Conservation (phyloP, 192 early-diverging fungal genomes). For the Coemansia sp. region DNA sequence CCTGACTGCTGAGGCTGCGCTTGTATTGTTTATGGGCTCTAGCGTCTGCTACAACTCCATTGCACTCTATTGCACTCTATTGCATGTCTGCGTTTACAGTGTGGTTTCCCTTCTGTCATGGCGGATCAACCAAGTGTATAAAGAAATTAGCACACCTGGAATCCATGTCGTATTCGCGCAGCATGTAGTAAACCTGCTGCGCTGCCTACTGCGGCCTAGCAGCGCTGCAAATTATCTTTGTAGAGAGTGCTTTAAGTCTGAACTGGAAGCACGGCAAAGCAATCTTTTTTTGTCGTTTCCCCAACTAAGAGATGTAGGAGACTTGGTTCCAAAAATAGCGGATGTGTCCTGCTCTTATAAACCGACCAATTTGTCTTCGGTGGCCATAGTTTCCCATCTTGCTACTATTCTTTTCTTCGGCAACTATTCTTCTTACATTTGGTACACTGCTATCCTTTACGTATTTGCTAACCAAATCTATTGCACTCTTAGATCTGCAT, state of each 20-base stretch:
- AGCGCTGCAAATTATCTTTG: constrained; percentile 3
- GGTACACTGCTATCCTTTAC: neutral
- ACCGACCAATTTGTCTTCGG: neutral
- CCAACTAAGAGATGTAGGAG: neutral
- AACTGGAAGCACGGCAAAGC: neutral
- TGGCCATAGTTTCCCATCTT: neutral
- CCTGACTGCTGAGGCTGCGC: neutral
- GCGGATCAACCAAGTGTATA: neutral
- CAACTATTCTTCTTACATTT: constrained; percentile 6
- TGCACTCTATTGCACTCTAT: neutral
- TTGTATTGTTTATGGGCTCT: neutral
- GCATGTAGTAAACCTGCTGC: neutral
- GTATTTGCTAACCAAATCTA: neutral
- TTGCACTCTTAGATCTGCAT: neutral
- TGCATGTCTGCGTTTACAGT: neutral
- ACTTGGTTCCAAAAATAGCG: constrained; percentile 2
- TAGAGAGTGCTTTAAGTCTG: neutral
- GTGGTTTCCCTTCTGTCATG: neutral
- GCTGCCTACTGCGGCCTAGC: neutral
- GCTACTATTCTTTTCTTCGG: neutral
- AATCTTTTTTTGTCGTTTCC: neutral
- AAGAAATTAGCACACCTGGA: neutral
- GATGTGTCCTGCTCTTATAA: neutral
- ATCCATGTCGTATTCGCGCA: neutral
- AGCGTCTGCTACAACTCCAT: neutral